These are phyloP conservation scores for Cyclostephanos invisitatus DNA, from an alignment of 108 stramenopile species.

Conservation along the genomic window DNA sequence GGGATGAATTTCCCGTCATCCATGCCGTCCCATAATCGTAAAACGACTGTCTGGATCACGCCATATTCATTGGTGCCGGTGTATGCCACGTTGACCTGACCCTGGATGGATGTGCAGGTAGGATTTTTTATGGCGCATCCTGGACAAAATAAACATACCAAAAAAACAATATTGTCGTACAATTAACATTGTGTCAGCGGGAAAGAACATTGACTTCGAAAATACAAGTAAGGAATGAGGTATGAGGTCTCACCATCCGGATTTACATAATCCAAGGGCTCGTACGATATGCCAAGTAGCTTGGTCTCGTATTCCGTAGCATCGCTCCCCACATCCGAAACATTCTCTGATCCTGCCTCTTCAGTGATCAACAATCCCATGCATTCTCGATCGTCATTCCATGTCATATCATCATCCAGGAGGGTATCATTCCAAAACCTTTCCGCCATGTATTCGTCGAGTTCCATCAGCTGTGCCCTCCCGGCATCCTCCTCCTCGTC, in stretches of 20 bases:
- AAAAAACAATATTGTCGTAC: no score
- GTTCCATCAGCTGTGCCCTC: background rate
- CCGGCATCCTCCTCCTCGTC: background rate
- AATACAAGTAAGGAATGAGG: background rate
- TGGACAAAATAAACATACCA: no score
- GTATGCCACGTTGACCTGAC: slow-evolving; percentile 34
- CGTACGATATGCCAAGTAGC: slow-evolving; percentile 20
- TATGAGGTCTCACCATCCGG: slow-evolving; percentile 12
- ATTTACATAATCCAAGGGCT: slow-evolving; percentile 35
- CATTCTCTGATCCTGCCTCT: background rate
- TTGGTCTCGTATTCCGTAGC: slow-evolving; percentile 9
- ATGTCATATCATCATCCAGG: slow-evolving; percentile 36
- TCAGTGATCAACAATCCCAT: slow-evolving; percentile 22
- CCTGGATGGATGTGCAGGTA: slow-evolving; percentile 33
- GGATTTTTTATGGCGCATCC: slow-evolving; percentile 26
- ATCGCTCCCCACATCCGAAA: background rate
- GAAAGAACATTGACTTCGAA: no score
- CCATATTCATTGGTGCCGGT: slow-evolving; percentile 41
- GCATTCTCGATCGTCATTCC: slow-evolving; percentile 21
- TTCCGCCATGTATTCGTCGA: slow-evolving; percentile 31
- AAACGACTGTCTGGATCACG: slow-evolving; percentile 14
- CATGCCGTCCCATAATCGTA: slow-evolving; percentile 19
- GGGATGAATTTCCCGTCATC: slow-evolving; percentile 26
- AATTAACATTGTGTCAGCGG: background rate
- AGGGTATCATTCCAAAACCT: slow-evolving; percentile 31